phyloP scores from a whole-genome alignment of 2,329 filamentous ascomycete species.

The Aspergillus clavatus region DNA sequence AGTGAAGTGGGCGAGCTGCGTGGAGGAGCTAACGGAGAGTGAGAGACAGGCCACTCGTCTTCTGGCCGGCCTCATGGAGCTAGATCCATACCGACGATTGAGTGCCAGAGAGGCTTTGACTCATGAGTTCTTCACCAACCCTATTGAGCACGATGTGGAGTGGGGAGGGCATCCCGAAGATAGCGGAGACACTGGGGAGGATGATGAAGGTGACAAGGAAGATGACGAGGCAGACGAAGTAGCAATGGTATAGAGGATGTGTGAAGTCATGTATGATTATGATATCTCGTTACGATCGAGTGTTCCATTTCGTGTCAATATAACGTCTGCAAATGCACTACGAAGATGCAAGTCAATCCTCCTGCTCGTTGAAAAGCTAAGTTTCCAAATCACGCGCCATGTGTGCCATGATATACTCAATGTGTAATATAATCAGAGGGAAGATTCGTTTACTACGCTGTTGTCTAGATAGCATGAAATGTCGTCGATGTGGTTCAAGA shows the following conservation, averaged over 20 bases:
- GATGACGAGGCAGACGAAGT: conserved; percentile 37
- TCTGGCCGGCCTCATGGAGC: conserved; percentile 40
- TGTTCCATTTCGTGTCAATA: not conserved
- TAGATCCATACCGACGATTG: conserved; percentile 41
- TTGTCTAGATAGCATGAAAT: too few relatives aligned
- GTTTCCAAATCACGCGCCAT: too few relatives aligned
- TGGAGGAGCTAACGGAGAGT: conserved; percentile 53
- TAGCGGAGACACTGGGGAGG: conserved; percentile 32
- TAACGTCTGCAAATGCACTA: not conserved
- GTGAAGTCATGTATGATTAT: conserved; percentile 13
- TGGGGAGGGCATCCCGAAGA: conserved; percentile 38
- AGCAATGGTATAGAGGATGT: conserved; percentile 29
- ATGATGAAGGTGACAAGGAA: conserved; percentile 26
- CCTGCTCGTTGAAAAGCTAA: too few relatives aligned
- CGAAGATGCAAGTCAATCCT: too few relatives aligned
- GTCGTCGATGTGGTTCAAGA: too few relatives aligned
- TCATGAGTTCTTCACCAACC: conserved; percentile 43
- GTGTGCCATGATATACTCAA: too few relatives aligned
- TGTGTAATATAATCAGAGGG: too few relatives aligned
- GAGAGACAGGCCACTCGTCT: conserved; percentile 45
- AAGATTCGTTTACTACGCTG: too few relatives aligned
- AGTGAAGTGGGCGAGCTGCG: conserved; percentile 87
- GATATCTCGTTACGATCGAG: conserved; percentile 7
- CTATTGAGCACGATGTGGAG: conserved; percentile 37
- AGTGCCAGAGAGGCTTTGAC: conserved; percentile 41